phyloP scores from a whole-genome alignment of 139 green algal genomes.

The Closterium sp. region DNA sequence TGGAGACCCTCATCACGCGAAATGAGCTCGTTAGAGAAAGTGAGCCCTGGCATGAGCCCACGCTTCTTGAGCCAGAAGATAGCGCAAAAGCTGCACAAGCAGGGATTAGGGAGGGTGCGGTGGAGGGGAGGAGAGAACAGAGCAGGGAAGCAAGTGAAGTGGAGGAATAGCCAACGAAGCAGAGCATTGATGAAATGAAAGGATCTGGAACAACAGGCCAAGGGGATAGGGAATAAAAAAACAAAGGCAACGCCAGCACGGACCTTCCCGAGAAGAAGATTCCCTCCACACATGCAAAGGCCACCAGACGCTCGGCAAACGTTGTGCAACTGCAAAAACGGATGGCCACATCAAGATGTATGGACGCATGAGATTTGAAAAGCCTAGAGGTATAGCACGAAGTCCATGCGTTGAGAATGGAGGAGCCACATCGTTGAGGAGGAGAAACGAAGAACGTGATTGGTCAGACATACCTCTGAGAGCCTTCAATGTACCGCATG shows the following conservation, averaged over 20 bases:
- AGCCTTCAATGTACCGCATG: conserved; percentile 83
- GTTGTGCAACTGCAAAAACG: conserved; percentile 43
- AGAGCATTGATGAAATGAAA: no score
- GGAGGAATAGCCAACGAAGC: no score
- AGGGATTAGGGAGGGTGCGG: not conserved
- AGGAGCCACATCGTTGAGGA: not conserved
- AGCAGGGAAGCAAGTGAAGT: not conserved
- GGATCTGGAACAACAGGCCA: not conserved
- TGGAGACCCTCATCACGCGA: conserved; percentile 95
- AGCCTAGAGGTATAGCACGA: no score
- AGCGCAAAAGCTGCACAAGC: conserved; percentile 78
- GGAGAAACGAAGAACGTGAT: not conserved
- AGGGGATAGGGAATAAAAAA: not conserved
- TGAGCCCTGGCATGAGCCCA: conserved; percentile 92
- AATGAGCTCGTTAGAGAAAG: conserved; percentile 98
- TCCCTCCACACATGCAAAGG: conserved; percentile 93
- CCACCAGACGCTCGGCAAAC: conserved; percentile 87
- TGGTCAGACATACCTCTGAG: not conserved
- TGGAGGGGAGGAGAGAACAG: no score
- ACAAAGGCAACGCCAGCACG: not conserved
- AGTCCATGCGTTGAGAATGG: no score
- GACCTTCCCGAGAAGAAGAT: conserved; percentile 91
- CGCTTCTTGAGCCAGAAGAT: conserved; percentile 99
- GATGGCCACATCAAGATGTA: not conserved
- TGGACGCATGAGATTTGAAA: no score